Conservation (phyloP, 305 asterid genomes). For the Fraxinus baroniana region DNA sequence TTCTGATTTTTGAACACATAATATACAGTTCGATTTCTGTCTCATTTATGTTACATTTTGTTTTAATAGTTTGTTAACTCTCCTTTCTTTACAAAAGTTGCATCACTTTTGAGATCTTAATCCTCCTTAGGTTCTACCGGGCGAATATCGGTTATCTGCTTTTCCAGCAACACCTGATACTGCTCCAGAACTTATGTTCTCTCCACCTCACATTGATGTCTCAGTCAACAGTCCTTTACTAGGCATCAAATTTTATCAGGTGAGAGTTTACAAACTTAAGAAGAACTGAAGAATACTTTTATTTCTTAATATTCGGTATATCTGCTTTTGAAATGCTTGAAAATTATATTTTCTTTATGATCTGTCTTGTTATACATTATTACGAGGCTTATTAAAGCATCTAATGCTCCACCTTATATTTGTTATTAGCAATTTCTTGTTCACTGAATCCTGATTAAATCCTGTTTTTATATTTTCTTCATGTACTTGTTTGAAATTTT, state of each 20-base stretch:
- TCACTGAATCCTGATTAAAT: conserved; percentile 6
- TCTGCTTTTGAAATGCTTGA: conserved; percentile 12
- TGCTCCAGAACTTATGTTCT: conserved; percentile 77
- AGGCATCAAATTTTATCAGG: conserved; percentile 76
- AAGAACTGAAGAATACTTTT: conserved; percentile 14
- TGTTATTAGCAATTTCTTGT: background rate
- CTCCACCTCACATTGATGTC: conserved; percentile 76
- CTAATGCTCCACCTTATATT: conserved; percentile 8
- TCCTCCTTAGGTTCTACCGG: conserved; percentile 78
- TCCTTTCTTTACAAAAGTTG: conserved; percentile 1
- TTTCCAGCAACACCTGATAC: conserved; percentile 78
- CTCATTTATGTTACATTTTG: background rate
- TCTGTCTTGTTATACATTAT: conserved; percentile 4
- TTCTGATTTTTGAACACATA: background rate
- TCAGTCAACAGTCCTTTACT: conserved; percentile 61
- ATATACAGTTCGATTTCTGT: background rate
- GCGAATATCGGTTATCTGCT: conserved; percentile 93
- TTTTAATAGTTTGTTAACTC: background rate
- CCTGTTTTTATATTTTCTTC: background rate
- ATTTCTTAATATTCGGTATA: background rate
- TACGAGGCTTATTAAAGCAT: background rate
- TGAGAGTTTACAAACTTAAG: conserved; percentile 29
- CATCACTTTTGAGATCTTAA: conserved; percentile 25
- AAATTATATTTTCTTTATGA: conserved; percentile 2
- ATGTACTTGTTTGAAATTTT: conserved; percentile 21